phyloP scores from a whole-genome alignment of 108 stramenopile species.

The Cylindrotheca closterium region DNA sequence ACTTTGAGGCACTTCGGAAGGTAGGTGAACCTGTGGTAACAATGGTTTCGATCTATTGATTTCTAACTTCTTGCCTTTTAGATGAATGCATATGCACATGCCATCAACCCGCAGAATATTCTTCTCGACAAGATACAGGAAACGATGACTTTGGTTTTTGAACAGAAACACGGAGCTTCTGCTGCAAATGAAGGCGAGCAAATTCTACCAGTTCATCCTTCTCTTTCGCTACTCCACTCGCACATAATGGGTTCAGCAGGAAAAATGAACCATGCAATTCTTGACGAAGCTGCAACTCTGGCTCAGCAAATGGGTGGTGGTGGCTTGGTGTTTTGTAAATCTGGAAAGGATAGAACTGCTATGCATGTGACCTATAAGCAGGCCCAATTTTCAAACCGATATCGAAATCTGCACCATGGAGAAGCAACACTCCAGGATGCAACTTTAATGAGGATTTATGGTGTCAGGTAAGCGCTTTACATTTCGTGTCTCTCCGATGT shows the following conservation, averaged over 20 bases:
- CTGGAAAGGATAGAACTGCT: constrained; percentile 92
- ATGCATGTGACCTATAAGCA: constrained; percentile 94
- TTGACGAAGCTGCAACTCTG: constrained; percentile 75
- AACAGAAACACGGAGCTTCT: background rate
- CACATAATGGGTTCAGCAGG: constrained; percentile 74
- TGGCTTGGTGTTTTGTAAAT: constrained; percentile 85
- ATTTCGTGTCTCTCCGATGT: background rate
- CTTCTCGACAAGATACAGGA: constrained; percentile 21
- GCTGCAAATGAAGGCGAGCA: constrained; percentile 10
- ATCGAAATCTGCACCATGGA: constrained; percentile 32
- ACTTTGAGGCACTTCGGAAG: constrained; percentile 82
- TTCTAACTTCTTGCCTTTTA: too few relatives aligned
- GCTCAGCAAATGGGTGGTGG: constrained; percentile 81
- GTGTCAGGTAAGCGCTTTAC: constrained; percentile 12
- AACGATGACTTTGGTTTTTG: constrained; percentile 17
- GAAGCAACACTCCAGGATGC: constrained; percentile 47
- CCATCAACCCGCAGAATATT: constrained; percentile 44
- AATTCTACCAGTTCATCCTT: constrained; percentile 58
- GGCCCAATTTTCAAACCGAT: constrained; percentile 68
- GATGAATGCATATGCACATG: constrained; percentile 82
- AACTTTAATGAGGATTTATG: constrained; percentile 79
- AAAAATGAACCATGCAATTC: constrained; percentile 83
- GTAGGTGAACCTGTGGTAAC: background rate
- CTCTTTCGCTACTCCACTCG: constrained; percentile 51
- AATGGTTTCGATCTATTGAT: background rate